phyloP scores from a whole-genome alignment of 345 rosid genomes.

The Sisymbrium altissimum region DNA sequence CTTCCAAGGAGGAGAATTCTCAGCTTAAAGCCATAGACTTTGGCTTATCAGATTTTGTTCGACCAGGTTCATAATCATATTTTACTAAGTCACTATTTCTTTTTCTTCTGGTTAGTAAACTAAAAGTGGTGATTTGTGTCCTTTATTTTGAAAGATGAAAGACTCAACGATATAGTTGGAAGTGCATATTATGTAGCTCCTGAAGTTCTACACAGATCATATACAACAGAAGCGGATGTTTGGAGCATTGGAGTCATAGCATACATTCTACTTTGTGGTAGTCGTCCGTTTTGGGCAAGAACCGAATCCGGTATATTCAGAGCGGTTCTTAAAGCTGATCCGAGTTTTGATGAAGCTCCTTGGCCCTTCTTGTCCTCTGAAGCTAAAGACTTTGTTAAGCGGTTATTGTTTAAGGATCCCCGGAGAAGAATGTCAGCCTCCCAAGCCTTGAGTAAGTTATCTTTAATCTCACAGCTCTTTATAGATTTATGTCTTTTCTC shows the following conservation, averaged over 20 bases:
- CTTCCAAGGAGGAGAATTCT: conserved; percentile 74
- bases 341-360: conserved; percentile 71
- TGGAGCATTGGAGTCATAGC: conserved; percentile 96
- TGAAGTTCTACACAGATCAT: conserved; percentile 89
- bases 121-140: conserved; percentile 8
- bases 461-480: conserved; percentile 20
- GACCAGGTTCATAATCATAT: conserved; percentile 60
- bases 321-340: conserved; percentile 86
- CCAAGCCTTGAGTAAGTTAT: conserved; percentile 79
- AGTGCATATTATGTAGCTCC: conserved; percentile 96
- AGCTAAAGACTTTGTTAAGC: conserved; percentile 84
- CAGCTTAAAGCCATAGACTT: conserved; percentile 90
- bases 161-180: conserved; percentile 94
- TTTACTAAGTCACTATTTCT: background rate
- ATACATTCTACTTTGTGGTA: conserved; percentile 81
- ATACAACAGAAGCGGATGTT: conserved; percentile 88
- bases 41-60: conserved; percentile 88
- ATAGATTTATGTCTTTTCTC: conserved; percentile 3
- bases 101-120: background rate
- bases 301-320: conserved; percentile 89
- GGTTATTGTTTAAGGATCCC: conserved; percentile 76
- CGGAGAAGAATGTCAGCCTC: conserved; percentile 87
- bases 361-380: conserved; percentile 84
- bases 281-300: conserved; percentile 97
- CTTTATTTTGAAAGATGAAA: conserved; percentile 54